Base-by-base conservation (phyloP, 371 early-diverging fungal species). In the Lichtheimia corymbifera region DNA sequence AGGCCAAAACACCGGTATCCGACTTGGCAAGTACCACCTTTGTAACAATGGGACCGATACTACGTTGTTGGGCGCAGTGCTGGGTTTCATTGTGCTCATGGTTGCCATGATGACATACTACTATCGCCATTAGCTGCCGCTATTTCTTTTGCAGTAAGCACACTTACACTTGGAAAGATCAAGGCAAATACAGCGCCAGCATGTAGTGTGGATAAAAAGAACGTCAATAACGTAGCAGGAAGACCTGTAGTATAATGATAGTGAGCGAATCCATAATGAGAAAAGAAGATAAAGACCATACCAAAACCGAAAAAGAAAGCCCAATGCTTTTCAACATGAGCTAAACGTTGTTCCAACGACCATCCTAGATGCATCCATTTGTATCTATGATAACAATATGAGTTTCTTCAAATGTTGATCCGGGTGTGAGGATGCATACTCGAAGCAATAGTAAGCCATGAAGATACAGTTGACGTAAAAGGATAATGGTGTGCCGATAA, bases 291-390 rank as follows among this genome's bases (percentile, higher is more conserved):
- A 9, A 35, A 13, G 18, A 35, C 17, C 17, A 40, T 73, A 64
- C 82, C 82, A 56, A 83, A 83, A 41, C 83, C 83, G 5, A 78
- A 62, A 52, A 72, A 83, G 61, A 74, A 83, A 11, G 79, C 56
- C 83, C 83, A 83, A 28, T 74, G 76, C 50, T 74, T 64, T 58
- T 83, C 83, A 30, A 76, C 65, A 61, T 68, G 80, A 18, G 63
- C 49, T 54, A 80, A 67, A 0, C 80, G 64, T 55, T 78, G 76
- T 35, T 80, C 77, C 44, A 73, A 64, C 6, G 65, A 63, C 77
- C 77, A 78, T 27, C 77, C 77, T 28, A 71, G 53, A 53, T 71
- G 68, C 13, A 74, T 62, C 83, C 83, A 83, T 55, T 73, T 74
- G 41, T 78, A 83, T 41, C 81, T 80, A 15, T 0, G 54, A 18